A percentile compares a stretch with the other conserved stretches of the same genome.
Conservation (phyloP, 2,329 filamentous ascomycete genomes). For the Ascocoryne sarcoides region DNA sequence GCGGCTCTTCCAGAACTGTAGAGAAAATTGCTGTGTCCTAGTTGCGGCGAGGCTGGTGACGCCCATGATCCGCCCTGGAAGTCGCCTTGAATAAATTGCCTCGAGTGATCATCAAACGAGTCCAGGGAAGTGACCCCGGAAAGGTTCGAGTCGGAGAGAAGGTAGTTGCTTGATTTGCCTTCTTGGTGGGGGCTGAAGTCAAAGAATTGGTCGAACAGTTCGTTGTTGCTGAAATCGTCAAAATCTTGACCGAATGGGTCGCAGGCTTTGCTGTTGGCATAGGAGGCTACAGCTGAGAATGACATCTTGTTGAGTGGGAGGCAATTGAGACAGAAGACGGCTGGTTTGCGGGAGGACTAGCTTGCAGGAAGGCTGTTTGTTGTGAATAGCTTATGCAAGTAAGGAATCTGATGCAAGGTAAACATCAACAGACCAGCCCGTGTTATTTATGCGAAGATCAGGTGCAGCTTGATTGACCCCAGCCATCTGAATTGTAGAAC, state of each 20-base stretch:
- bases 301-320: slow-evolving; percentile 18
- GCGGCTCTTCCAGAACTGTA: slow-evolving; percentile 24
- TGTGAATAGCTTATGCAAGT: slow-evolving; percentile 17
- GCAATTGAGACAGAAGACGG: slow-evolving; percentile 3
- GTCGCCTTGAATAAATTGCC: slow-evolving; percentile 9
- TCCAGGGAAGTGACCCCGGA: slow-evolving; percentile 12
- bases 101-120: slow-evolving; percentile 15
- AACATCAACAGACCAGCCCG: slow-evolving; percentile 18
- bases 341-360: slow-evolving; percentile 1
- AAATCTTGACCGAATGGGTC: slow-evolving; percentile 39
- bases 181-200: slow-evolving; percentile 43
- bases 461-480: slow-evolving; percentile 9
- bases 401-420: slow-evolving; percentile 15
- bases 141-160: slow-evolving; percentile 36
- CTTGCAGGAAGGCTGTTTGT: slow-evolving; percentile 10
- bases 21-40: slow-evolving; percentile 13
- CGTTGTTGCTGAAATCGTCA: slow-evolving; percentile 47
- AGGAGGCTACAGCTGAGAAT: slow-evolving; percentile 15
- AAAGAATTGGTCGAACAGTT: slow-evolving; percentile 56
- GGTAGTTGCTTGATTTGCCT: slow-evolving; percentile 27
- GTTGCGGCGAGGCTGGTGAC: slow-evolving; percentile 11
- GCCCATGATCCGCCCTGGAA: slow-evolving; percentile 9
- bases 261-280: slow-evolving; percentile 39
- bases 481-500: slow-evolving; percentile 22
- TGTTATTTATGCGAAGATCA: slow-evolving; percentile 25